phyloP scores from a whole-genome alignment of 495 filamentous ascomycete genomes.

The Sphaerosporella brunnea region DNA sequence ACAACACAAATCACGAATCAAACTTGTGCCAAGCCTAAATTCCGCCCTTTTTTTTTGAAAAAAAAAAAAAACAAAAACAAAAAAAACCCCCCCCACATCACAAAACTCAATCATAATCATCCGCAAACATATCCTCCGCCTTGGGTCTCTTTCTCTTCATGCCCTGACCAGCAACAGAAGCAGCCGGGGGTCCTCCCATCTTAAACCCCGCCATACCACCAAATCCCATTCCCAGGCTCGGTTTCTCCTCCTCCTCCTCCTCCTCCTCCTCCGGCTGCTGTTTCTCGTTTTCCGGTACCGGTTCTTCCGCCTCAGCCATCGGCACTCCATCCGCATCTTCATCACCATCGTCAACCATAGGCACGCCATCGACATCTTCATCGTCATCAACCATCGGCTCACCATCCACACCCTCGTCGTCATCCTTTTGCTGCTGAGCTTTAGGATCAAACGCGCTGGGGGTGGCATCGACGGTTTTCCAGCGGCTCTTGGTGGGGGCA shows the following conservation, averaged over 20 bases:
- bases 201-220: background rate
- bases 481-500: constrained; percentile 35
- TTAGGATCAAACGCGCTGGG: constrained; percentile 18
- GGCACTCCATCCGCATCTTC: constrained; percentile 34
- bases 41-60: no score
- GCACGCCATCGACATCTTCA: constrained; percentile 35
- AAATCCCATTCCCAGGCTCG: background rate
- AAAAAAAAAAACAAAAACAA: no score
- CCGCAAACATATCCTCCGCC: constrained; percentile 10
- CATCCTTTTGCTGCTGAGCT: constrained; percentile 30
- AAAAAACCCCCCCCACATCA: no score
- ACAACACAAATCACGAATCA: no score
- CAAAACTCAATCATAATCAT: constrained; percentile 2
- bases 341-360: constrained; percentile 11
- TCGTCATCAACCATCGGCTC: constrained; percentile 35
- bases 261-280: constrained; percentile 12
- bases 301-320: constrained; percentile 5
- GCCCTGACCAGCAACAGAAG: background rate
- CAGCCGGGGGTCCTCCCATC: background rate
- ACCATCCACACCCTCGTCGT: constrained; percentile 35
- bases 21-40: no score
- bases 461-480: constrained; percentile 51
- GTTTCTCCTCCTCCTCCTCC: constrained; percentile 11
- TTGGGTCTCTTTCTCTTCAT: constrained; percentile 4
- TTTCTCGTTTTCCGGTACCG: background rate